Evolutionary conservation across 202 grass and related monocot genomes (phyloP), one percentile per base, ranked within the genome.

Genomic region (Eragrostis tef): DNA sequence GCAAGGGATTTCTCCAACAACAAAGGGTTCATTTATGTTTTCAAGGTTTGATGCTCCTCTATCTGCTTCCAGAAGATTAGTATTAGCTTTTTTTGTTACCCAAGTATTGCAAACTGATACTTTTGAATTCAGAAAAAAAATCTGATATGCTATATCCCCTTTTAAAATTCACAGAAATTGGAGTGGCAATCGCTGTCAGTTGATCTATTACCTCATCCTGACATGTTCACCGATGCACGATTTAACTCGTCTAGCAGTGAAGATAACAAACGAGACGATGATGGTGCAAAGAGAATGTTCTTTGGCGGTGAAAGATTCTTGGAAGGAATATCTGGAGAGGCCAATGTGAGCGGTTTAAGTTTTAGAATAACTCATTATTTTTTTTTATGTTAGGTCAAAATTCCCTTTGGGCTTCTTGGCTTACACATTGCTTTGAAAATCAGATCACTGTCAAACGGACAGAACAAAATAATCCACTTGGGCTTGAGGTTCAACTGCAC

Each of bases 261-360:
- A 76, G 90, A 88, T 72, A 85, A 84, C 50, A 97, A 87, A 59
- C 64, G 91, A 72, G 97, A 99, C 48, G 90, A 87, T 82, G 97
- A 92, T 86, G 97, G 93, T 22, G 97, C 93, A 76, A 96, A 99
- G 56, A 51, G 97, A 66, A 89, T 96, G 87, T 96, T 99, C 53
- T 99, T 99, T 92, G 97, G 93, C 0, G 97, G 93, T 61, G 93
- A 99, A 84, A 87, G 91, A 53, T 99, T 99, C 83, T 86, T 99
- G 65, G 97, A 99, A 93, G 97, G 97, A 83, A 93, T 99, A 83
- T 99, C 91, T 84, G 97, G 97, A 51, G 87, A 99, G 79, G 97
- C 97, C 83, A 92, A 94, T 48, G 97, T 99, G 78, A 87, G 90
- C 77, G 78, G 71, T 87, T 80, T 83, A 49, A 72, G 20, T 81